A percentile compares a stretch with the other conserved stretches of the same genome.
Evolutionary conservation across 2,329 filamentous ascomycete species (phyloP).

Genomic region (Fusarium illudens): DNA sequence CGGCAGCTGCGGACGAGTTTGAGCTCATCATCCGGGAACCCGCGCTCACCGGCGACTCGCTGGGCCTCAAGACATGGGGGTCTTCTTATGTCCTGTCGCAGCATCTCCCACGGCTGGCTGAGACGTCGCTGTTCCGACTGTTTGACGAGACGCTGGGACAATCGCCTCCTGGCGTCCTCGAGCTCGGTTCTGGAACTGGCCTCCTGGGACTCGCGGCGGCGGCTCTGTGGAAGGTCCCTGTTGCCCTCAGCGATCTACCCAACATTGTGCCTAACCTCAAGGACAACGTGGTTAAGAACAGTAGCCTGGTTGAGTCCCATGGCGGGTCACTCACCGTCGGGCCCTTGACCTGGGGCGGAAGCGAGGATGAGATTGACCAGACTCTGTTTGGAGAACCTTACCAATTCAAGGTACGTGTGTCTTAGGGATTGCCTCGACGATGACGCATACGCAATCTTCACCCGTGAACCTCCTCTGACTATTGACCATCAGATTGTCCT

Average conservation of each 20-base stretch:
- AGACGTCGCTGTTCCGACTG: slow-evolving; percentile 55
- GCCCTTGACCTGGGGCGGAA: slow-evolving; percentile 77
- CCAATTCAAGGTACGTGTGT: slow-evolving; percentile 60
- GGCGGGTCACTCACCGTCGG: slow-evolving; percentile 69
- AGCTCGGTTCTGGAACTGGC: slow-evolving; percentile 90
- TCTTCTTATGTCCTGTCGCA: slow-evolving; percentile 87
- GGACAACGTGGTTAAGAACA: slow-evolving; percentile 76
- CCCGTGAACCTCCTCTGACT: background rate
- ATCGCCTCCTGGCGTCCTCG: slow-evolving; percentile 61
- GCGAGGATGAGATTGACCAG: slow-evolving; percentile 54
- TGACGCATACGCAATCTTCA: slow-evolving; percentile 2
- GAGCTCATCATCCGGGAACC: slow-evolving; percentile 84
- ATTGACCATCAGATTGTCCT: slow-evolving; percentile 69
- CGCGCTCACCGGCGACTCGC: slow-evolving; percentile 83
- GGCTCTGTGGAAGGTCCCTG: slow-evolving; percentile 69
- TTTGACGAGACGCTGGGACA: slow-evolving; percentile 50
- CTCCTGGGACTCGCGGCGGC: slow-evolving; percentile 89
- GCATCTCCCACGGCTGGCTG: slow-evolving; percentile 64
- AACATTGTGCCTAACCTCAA: slow-evolving; percentile 83
- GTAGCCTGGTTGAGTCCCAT: slow-evolving; percentile 59
- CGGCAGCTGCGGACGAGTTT: slow-evolving; percentile 53
- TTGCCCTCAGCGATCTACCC: slow-evolving; percentile 83
- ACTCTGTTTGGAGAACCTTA: slow-evolving; percentile 54
- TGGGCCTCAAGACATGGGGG: slow-evolving; percentile 96
- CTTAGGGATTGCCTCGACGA: background rate